Base-by-base conservation (phyloP, 305 asterid species). In the Vinca major region DNA sequence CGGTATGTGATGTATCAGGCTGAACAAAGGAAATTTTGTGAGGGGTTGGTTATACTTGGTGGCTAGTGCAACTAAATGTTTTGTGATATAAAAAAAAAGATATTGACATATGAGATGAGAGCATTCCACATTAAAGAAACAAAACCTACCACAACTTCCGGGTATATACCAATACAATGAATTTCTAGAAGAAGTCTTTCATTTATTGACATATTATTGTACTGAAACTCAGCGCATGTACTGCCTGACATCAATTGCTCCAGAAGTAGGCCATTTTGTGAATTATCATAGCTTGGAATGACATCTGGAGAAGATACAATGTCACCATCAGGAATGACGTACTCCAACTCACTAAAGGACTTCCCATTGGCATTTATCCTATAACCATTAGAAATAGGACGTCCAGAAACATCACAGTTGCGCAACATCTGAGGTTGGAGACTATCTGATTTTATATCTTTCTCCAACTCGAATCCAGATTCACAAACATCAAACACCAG, bases 121-220 rank as follows among this genome's bases (percentile, higher is more conserved):
- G 2, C 5, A 9, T 10, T 49, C 68, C 49, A 52, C 3, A 39
- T 3, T 36, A 55, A 45, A 67, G 68, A 77, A 68, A 75, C 36
- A 66, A 70, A 75, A 72, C 93, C 73, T 84, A 92, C 98, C 96
- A 60, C 81, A 75, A 81, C 70, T 72, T 87, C 95, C 2, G 96
- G 97, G 77, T 81, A 87, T 80, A 92, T 81, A 74, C 95, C 98
- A 68, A 92, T 80, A 83, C 84, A 83, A 65, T 83, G 91, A 79
- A 92, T 66, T 82, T 92, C 98, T 79, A 83, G 73, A 62, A 85
- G 84, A 73, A 92, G 87, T 79, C 84, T 83, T 80, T 88, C 97
- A 82, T 83, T 79, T 66, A 86, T 60, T 44, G 98, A 78, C 96
- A 88, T 82, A 71, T 77, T 81, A 69, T 65, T 78, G 71, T 84